phyloP scores from a whole-genome alignment of 1,284 basidiomycete genomes.

The Irpex lacteus region DNA sequence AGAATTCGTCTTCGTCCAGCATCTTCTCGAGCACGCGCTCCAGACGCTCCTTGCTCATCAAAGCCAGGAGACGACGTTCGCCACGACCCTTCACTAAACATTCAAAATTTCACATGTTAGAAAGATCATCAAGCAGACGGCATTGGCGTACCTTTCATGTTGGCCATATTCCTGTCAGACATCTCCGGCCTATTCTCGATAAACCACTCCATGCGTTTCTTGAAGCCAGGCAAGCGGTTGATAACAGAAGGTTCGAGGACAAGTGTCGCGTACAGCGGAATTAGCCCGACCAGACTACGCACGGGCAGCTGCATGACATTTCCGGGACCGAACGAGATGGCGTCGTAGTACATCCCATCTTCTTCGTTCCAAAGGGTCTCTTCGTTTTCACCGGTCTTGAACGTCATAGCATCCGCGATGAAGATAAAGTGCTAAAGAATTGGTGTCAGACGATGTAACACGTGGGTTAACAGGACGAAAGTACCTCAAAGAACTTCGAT shows the following conservation, averaged over 20 bases:
- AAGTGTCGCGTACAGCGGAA: conserved; percentile 92
- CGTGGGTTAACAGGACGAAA: conserved; percentile 15
- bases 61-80: conserved; percentile 84
- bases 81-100: conserved; percentile 71
- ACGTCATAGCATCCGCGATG: conserved; percentile 98
- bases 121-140: not conserved
- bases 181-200: conserved; percentile 89
- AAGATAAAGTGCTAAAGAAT: conserved; percentile 84
- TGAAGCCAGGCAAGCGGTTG: conserved; percentile 94
- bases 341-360: conserved; percentile 98
- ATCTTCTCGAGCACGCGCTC: conserved; percentile 91
- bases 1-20: conserved; percentile 95
- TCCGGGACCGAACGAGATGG: conserved; percentile 88
- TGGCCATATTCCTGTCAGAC: conserved; percentile 92
- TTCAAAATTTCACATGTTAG: conserved; percentile 9
- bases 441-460: conserved; percentile 9
- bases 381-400: conserved; percentile 72
- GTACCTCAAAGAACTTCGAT: conserved; percentile 95
- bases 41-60: conserved; percentile 90
- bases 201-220: conserved; percentile 99
- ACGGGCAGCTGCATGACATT: conserved; percentile 88
- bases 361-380: conserved; percentile 92
- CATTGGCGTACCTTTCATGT: conserved; percentile 71
- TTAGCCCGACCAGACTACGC: conserved; percentile 91
- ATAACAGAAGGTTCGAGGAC: conserved; percentile 89